A percentile compares a stretch with the other conserved stretches of the same genome.
Evolutionary conservation across 2,329 filamentous ascomycete genomes (phyloP).

Genomic region (Cercospora sesami): DNA sequence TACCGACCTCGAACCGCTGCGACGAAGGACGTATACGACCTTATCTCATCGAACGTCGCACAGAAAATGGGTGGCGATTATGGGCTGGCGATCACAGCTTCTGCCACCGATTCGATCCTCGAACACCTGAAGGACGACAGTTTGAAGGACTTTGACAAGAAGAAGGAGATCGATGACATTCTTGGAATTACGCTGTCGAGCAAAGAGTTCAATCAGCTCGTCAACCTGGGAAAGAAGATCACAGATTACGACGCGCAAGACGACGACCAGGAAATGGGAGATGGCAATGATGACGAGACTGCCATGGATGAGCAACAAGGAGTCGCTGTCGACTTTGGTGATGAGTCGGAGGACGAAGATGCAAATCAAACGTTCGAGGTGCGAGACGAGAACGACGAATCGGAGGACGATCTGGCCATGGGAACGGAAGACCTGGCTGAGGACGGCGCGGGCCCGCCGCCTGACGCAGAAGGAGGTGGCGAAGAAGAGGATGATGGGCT

Average conservation of each 20-base stretch:
- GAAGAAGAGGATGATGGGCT: constrained; percentile 76
- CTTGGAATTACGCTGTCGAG: constrained; percentile 77
- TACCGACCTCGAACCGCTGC: constrained; percentile 90
- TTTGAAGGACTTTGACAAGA: constrained; percentile 96
- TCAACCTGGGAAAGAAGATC: constrained; percentile 97
- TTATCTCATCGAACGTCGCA: constrained; percentile 89
- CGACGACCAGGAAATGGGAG: constrained; percentile 84
- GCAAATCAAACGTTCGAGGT: constrained; percentile 81
- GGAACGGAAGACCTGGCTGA: constrained; percentile 39
- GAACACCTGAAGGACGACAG: constrained; percentile 94
- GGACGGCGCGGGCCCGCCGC: constrained; percentile 49
- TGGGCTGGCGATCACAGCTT: constrained; percentile 84
- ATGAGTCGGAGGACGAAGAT: constrained; percentile 78
- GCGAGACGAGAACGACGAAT: constrained; percentile 74
- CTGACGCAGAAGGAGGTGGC: constrained; percentile 51
- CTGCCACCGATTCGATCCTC: constrained; percentile 86
- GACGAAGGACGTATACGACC: constrained; percentile 88
- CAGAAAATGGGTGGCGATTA: constrained; percentile 90
- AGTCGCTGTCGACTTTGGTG: constrained; percentile 95
- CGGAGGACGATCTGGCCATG: constrained; percentile 64
- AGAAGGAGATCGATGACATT: constrained; percentile 94
- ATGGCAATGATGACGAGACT: constrained; percentile 63
- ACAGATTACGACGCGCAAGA: constrained; percentile 97
- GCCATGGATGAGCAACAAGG: constrained; percentile 93
- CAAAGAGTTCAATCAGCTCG: constrained; percentile 94